Evolutionary conservation across 495 filamentous ascomycete species (phyloP).

Genomic region (Penicillium argentinense): DNA sequence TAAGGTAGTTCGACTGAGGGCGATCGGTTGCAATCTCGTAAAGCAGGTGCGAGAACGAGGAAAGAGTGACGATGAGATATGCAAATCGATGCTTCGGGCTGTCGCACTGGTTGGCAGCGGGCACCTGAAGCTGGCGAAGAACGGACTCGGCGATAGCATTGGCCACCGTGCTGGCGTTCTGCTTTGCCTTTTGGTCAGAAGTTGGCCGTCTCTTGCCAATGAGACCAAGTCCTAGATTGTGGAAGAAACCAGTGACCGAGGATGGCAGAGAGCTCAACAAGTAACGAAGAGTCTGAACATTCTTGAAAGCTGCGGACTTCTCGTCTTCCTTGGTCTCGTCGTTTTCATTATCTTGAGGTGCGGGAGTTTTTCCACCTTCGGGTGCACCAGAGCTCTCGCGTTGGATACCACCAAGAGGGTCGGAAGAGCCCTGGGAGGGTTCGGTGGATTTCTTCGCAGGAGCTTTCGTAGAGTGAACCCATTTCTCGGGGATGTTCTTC

Average conservation of each 20-base stretch:
- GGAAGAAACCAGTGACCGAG: constrained; percentile 73
- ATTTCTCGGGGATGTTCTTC: constrained; percentile 62
- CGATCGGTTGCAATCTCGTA: constrained; percentile 68
- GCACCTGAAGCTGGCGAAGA: constrained; percentile 61
- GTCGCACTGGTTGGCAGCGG: constrained; percentile 39
- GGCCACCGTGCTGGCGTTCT: constrained; percentile 69
- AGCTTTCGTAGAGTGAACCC: constrained; percentile 62
- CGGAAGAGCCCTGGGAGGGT: constrained; percentile 41
- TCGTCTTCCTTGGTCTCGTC: constrained; percentile 42
- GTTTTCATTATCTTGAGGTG: constrained; percentile 38
- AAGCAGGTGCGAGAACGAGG: constrained; percentile 72
- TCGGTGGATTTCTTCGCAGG: constrained; percentile 42
- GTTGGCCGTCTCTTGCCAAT: constrained; percentile 70
- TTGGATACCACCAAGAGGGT: constrained; percentile 31
- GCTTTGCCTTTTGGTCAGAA: constrained; percentile 58
- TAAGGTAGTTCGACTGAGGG: constrained; percentile 64
- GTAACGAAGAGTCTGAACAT: constrained; percentile 71
- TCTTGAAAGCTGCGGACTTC: constrained; percentile 64
- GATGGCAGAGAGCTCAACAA: constrained; percentile 73
- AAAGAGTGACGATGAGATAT: constrained; percentile 79
- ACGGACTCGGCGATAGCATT: constrained; percentile 74
- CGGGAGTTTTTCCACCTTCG: constrained; percentile 21
- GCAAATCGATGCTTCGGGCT: constrained; percentile 57
- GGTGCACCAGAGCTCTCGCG: constrained; percentile 18
- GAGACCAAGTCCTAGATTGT: constrained; percentile 75